phyloP scores from a whole-genome alignment of 306 rosid genomes.

The Quercus glauca region DNA sequence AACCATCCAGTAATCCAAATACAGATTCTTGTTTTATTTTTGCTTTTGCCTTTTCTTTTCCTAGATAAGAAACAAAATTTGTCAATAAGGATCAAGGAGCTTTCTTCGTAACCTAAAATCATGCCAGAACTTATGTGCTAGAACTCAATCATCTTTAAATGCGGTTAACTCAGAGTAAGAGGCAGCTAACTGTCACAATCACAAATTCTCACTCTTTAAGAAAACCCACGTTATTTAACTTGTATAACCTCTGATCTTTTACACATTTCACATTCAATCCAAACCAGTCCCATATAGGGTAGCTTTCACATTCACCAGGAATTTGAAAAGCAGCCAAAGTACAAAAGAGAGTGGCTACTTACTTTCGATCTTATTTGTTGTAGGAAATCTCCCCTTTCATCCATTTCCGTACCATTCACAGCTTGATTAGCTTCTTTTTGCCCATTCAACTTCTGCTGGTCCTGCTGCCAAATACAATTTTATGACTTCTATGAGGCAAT shows the following conservation, averaged over 20 bases:
- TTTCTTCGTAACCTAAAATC: background rate
- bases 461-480: constrained; percentile 31
- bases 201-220: too few species aligned
- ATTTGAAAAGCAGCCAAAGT: background rate
- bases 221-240: too few species aligned
- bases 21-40: background rate
- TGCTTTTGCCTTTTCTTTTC: too few species aligned
- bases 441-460: constrained; percentile 32
- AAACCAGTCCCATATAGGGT: background rate
- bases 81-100: background rate
- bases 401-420: constrained; percentile 39
- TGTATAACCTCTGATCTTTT: too few species aligned
- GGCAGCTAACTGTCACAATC: background rate
- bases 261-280: background rate
- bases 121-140: background rate
- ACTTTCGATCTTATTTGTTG: constrained; percentile 81
- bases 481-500: constrained; percentile 12
- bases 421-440: constrained; percentile 46
- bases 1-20: background rate
- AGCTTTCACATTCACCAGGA: background rate
- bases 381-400: constrained; percentile 77
- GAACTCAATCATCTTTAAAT: background rate
- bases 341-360: constrained; percentile 21
- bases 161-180: background rate
- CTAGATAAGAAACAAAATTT: background rate